Evolutionary conservation across 805 yeast genomes (phyloP).

Genomic region (Candida succiphila): DNA sequence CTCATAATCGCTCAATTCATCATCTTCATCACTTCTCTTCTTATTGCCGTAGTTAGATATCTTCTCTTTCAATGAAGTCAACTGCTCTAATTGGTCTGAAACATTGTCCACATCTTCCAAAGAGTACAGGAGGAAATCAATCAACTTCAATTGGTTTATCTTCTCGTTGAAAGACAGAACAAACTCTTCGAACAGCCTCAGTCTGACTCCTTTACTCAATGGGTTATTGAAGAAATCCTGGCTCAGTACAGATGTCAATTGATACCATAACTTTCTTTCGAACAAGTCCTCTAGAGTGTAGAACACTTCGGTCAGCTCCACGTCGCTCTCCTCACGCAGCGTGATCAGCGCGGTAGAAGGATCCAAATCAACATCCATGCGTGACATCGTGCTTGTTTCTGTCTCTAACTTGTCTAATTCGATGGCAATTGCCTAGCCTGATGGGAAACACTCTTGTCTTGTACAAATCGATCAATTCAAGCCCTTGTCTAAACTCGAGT

Average conservation of each 20-base stretch:
- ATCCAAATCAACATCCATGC: slow-evolving; percentile 21
- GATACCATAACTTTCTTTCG: slow-evolving; percentile 93
- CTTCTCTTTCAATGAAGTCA: slow-evolving; percentile 32
- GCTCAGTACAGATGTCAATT: slow-evolving; percentile 61
- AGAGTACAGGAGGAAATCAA: slow-evolving; percentile 58
- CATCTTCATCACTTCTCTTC: slow-evolving; percentile 16
- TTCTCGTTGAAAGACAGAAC: slow-evolving; percentile 56
- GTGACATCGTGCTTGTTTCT: background rate
- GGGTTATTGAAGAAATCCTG: slow-evolving; percentile 49
- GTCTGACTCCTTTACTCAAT: slow-evolving; percentile 42
- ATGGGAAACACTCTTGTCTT: too few species aligned
- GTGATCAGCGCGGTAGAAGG: slow-evolving; percentile 41
- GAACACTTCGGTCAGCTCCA: slow-evolving; percentile 50
- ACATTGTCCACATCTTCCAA: slow-evolving; percentile 30
- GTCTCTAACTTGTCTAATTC: too few species aligned
- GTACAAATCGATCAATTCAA: background rate
- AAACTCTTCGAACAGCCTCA: slow-evolving; percentile 63
- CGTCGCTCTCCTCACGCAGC: slow-evolving; percentile 56
- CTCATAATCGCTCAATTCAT: slow-evolving; percentile 22
- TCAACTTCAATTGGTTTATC: slow-evolving; percentile 70
- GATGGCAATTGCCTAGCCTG: too few species aligned
- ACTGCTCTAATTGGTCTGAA: slow-evolving; percentile 40
- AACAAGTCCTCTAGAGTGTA: slow-evolving; percentile 73
- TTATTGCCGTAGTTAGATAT: slow-evolving; percentile 31
- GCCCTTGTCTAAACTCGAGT: too few species aligned